Base-by-base conservation (phyloP, 306 rosid species). In the Sechiopsis laciniata region DNA sequence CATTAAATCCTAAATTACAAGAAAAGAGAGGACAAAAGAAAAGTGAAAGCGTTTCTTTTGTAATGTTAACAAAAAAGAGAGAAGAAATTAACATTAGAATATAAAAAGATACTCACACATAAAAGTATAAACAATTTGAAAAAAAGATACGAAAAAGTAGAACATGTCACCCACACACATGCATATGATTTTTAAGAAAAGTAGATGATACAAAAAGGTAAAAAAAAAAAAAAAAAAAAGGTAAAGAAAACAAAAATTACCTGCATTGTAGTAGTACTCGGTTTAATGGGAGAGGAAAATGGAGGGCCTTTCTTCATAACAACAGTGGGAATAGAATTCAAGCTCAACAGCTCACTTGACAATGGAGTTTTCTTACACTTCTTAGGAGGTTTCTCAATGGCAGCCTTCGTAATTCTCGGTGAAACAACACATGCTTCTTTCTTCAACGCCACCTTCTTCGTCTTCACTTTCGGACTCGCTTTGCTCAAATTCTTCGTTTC, bases 371-470 rank as follows among this genome's bases (percentile, higher is more conserved):
- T 88, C 83, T 87, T 88, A 84, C 15, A 13, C 82, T 85, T 89
- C 65, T 70, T 82, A 75, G 85, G 85, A 20, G 84, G 71, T 45
- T 12, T 70, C 10, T 76, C 72, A 48, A 26, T 55, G 19, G 50
- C 59, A 29, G 80, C 71, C 80, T 86, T 82, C 16, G 78, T 74
- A 10, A 84, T 58, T 24, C 86, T 79, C 56, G 85, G 74, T n/a
- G 88, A 78, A 48, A 88, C 78, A 35, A 87, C 88, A 73, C 89
- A 94, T 29, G 92, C 66, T 76, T 89, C 97, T 56, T 91, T 87
- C 83, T 80, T 84, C 72, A 32, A 32, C 37, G 5, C 37, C 37
- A 5, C 4, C 37, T 32, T 32, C 37, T 32, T 32, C 37, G 85
- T 60, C 75, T 80, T 74, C 53, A 15, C 75, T 35, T 56, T 21